phyloP scores from a whole-genome alignment of 2,329 filamentous ascomycete species.

The Fusarium hainanense region DNA sequence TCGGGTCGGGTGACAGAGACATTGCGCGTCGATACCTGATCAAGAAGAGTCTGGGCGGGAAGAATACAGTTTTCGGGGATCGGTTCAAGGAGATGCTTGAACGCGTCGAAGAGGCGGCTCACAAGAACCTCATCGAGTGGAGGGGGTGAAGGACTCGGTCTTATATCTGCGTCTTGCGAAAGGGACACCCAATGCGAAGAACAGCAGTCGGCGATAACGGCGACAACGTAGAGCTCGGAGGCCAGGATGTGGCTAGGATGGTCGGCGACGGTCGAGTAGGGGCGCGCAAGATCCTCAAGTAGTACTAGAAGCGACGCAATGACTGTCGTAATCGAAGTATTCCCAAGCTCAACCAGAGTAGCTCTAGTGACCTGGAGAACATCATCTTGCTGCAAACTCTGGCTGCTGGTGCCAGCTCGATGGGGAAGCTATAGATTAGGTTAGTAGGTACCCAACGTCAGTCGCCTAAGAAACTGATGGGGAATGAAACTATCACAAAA shows the following conservation, averaged over 20 bases:
- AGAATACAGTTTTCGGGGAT: constrained; percentile 68
- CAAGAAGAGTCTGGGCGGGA: constrained; percentile 67
- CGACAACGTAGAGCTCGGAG: constrained; percentile 73
- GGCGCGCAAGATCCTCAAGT: constrained; percentile 68
- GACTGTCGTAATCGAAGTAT: constrained; percentile 63
- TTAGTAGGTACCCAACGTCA: constrained; percentile 55
- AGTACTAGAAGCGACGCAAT: constrained; percentile 67
- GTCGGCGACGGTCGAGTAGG: constrained; percentile 61
- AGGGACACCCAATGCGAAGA: constrained; percentile 67
- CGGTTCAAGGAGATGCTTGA: constrained; percentile 68
- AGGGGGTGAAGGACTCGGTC: constrained; percentile 46
- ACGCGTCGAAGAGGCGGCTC: constrained; percentile 64
- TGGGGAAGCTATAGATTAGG: constrained; percentile 67
- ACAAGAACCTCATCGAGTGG: constrained; percentile 64
- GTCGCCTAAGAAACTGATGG: constrained; percentile 13
- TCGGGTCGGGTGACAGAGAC: constrained; percentile 50
- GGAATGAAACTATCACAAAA: constrained; percentile 3
- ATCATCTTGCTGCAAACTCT: constrained; percentile 70
- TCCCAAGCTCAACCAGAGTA: constrained; percentile 70
- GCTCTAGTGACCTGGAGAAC: constrained; percentile 69
- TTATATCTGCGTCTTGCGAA: constrained; percentile 44
- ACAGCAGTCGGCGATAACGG: constrained; percentile 73
- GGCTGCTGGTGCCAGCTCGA: constrained; percentile 67
- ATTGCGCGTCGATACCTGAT: constrained; percentile 58
- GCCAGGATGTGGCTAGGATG: constrained; percentile 70